Percentiles rank a stretch among this genome's conserved stretches.
Evolutionary conservation across 805 yeast species (phyloP).

Genomic region (Saccharomycopsis fermentans): DNA sequence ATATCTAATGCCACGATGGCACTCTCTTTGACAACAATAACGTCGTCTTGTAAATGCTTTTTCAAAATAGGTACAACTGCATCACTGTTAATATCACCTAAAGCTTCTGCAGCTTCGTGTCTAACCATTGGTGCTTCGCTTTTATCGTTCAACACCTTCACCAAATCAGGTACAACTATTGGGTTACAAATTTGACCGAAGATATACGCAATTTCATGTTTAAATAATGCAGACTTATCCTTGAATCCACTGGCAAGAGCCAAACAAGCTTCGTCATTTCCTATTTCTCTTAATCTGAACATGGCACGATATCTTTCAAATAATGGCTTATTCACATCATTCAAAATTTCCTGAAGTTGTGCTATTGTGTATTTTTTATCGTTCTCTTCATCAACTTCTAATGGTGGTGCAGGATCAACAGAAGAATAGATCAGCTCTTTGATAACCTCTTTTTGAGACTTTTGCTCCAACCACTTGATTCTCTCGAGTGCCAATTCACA

Average conservation of each 20-base stretch:
- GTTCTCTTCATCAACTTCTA: slow-evolving; percentile 37
- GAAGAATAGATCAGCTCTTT: slow-evolving; percentile 73
- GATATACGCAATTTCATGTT: slow-evolving; percentile 96
- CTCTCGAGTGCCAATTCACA: slow-evolving; percentile 95
- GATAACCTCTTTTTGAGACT: slow-evolving; percentile 52
- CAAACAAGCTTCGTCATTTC: slow-evolving; percentile 82
- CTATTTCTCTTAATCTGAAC: slow-evolving; percentile 95
- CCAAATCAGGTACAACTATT: slow-evolving; percentile 76
- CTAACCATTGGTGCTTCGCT: slow-evolving; percentile 96
- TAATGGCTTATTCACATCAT: slow-evolving; percentile 66
- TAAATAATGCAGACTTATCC: slow-evolving; percentile 87
- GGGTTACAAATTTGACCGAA: slow-evolving; percentile 97
- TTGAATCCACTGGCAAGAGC: slow-evolving; percentile 86
- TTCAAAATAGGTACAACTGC: slow-evolving; percentile 86
- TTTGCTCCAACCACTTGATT: slow-evolving; percentile 57
- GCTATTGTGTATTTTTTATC: slow-evolving; percentile 49
- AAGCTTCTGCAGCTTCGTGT: slow-evolving; percentile 98
- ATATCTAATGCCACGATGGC: slow-evolving; percentile 96
- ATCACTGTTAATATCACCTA: slow-evolving; percentile 93
- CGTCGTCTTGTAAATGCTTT: slow-evolving; percentile 68
- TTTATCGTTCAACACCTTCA: slow-evolving; percentile 67
- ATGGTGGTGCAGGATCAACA: slow-evolving; percentile 97
- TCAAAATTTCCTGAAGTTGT: slow-evolving; percentile 56
- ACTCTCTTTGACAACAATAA: slow-evolving; percentile 88
- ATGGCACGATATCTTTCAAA: slow-evolving; percentile 96